Evolutionary conservation across 768 basidiomycete genomes (phyloP), one percentile per base, ranked within the genome.

Genomic region (Cystofilobasidium capitatum): DNA sequence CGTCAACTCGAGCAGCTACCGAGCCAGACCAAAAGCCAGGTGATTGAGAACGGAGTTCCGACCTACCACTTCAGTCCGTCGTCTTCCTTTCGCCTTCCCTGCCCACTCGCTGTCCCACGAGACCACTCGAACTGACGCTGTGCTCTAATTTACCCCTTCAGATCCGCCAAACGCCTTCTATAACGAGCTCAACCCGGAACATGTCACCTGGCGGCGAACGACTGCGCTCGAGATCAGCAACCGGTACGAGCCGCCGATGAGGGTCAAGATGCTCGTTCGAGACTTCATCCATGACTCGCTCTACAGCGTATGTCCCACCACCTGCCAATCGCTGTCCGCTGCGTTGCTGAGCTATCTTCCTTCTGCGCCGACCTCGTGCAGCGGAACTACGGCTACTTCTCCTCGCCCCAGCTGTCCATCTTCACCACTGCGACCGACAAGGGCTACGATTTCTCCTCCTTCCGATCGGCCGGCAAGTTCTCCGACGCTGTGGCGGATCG

Each of bases 261-360:
- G 84, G 62, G 92, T 93, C 65, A 90, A 88, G 77, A 93, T 97
- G 90, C 85, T 98, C 40, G 86, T 87, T 55, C 85, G 96, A 71
- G 94, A 99, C 79, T 99, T 88, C 75, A 91, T 99, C 69, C 91
- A 98, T 74, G 96, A 99, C 75, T 86, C 89, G 10, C 78, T 99
- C 42, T 99, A 99, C 80, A 98, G 12, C 36, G 55, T 60, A 13
- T 67, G 20, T 61, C 35, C 37, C 10, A 31, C 6, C 9, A 44
- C 29, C 7, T 16, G 4, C 31, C 9, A 1, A 6, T 58, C 39
- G 31, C 47, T 64, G 36, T 57, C 29, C 5, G 9, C 24, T 54
- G 31, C 51, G 24, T 10, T 54, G 51, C 12, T 17, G 26, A 24
- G n/a, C 35, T 37, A 22, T 54, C 24, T 42, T 17, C 6, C 14